Evolutionary conservation across 352 stramenopile species (phyloP).

Genomic region (Pythium phragmiticola): DNA sequence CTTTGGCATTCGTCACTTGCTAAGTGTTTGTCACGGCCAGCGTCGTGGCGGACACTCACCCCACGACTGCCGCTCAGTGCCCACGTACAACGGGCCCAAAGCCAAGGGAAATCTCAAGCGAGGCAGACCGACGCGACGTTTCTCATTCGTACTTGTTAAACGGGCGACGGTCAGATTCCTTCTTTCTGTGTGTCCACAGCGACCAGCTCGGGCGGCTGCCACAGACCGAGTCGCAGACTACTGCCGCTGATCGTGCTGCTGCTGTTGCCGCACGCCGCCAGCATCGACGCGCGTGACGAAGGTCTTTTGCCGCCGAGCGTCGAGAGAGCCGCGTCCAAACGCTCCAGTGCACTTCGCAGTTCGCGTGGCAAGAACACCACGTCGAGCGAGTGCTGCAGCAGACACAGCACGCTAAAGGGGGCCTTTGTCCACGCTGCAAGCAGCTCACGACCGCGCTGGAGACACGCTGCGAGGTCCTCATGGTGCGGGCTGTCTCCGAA

Average conservation of each 20-base stretch:
- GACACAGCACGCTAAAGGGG: constrained; percentile 19
- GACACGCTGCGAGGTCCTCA: neutral
- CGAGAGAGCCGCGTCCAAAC: constrained; percentile 20
- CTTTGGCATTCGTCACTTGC: too few relatives aligned
- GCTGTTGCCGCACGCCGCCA: neutral
- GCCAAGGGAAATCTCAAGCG: too few relatives aligned
- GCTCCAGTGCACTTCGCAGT: constrained; percentile 22
- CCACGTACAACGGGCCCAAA: too few relatives aligned
- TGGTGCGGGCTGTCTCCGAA: neutral
- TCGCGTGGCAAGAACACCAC: constrained; percentile 18
- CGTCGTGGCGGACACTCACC: too few relatives aligned
- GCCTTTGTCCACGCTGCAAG: constrained; percentile 7
- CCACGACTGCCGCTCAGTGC: too few relatives aligned
- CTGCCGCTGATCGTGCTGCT: constrained; percentile 3
- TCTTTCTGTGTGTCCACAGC: neutral
- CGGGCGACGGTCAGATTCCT: neutral
- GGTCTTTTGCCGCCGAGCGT: constrained; percentile 5
- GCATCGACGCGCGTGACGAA: constrained; percentile 8
- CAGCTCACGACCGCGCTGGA: constrained; percentile 3
- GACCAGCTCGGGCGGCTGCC: constrained; percentile 2
- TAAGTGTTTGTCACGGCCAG: too few relatives aligned
- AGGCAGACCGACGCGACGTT: too few relatives aligned
- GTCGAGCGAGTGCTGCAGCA: constrained; percentile 30
- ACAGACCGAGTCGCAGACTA: neutral
- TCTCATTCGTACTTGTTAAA: too few relatives aligned